Conservation (phyloP, 2,329 filamentous ascomycete genomes). For the Microdochium trichocladiopsis region DNA sequence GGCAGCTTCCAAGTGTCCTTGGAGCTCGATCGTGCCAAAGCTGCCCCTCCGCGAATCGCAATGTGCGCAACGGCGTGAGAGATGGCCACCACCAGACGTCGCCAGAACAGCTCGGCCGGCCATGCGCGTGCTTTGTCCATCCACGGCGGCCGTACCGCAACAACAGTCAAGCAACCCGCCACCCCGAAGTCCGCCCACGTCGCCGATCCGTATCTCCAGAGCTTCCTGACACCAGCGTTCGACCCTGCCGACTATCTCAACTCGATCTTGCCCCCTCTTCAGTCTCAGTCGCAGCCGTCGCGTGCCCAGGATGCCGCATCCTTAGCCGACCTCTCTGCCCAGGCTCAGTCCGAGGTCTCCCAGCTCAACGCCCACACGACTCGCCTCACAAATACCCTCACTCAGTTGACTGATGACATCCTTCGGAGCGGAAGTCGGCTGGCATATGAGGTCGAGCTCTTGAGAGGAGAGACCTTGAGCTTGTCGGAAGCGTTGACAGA, state of each 20-base stretch:
- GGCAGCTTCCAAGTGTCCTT: no score
- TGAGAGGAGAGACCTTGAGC: constrained; percentile 81
- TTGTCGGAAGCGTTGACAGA: constrained; percentile 73
- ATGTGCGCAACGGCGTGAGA: neutral
- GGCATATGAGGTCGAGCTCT: constrained; percentile 88
- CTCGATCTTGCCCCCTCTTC: constrained; percentile 63
- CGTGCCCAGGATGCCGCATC: constrained; percentile 38
- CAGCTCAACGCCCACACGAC: constrained; percentile 86
- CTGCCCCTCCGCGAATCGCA: no score
- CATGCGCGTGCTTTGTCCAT: constrained; percentile 15
- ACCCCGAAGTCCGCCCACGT: constrained; percentile 54
- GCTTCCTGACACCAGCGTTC: constrained; percentile 71
- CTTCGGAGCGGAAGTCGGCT: constrained; percentile 79
- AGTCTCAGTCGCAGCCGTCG: constrained; percentile 26
- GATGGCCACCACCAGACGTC: constrained; percentile 25
- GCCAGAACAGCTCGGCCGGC: constrained; percentile 36
- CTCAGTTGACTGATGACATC: constrained; percentile 90
- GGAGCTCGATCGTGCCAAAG: no score
- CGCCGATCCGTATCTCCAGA: constrained; percentile 63
- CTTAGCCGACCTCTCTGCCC: constrained; percentile 69
- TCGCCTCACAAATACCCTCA: constrained; percentile 72
- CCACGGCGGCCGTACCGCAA: neutral
- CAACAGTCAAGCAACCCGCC: constrained; percentile 19
- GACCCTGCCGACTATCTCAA: constrained; percentile 85
- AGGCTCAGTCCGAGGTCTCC: constrained; percentile 77